Evolutionary conservation across 305 asterid genomes (phyloP).

Genomic region (Lippia alba): DNA sequence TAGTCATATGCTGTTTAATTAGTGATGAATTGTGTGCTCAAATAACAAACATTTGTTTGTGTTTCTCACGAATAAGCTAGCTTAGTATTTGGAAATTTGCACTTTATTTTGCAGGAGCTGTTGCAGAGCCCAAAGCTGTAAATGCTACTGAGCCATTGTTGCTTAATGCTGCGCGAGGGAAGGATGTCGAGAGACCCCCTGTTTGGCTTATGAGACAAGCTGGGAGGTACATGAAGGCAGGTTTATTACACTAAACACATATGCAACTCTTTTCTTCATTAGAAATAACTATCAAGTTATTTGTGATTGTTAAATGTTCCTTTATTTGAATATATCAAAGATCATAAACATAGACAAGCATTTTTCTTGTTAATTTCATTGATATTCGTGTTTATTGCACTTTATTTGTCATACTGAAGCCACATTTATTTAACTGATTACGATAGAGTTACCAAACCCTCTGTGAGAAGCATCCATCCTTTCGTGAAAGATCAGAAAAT

Average conservation of each 20-base stretch:
- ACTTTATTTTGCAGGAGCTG: slow-evolving; percentile 55
- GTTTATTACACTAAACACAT: slow-evolving; percentile 47
- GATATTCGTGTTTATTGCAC: slow-evolving; percentile 21
- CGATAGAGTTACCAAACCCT: slow-evolving; percentile 87
- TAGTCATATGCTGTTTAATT: slow-evolving; percentile 14
- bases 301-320: background rate
- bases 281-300: background rate
- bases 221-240: slow-evolving; percentile 99
- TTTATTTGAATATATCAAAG: slow-evolving; percentile 2
- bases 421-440: slow-evolving; percentile 36
- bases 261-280: slow-evolving; percentile 7
- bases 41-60: background rate
- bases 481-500: slow-evolving; percentile 97
- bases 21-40: background rate
- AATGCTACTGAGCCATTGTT: slow-evolving; percentile 81
- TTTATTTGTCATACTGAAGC: slow-evolving; percentile 30
- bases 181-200: slow-evolving; percentile 94
- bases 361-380: slow-evolving; percentile 12
- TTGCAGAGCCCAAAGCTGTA: slow-evolving; percentile 80
- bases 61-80: slow-evolving; percentile 7
- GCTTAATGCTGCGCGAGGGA: slow-evolving; percentile 86
- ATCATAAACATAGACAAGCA: background rate
- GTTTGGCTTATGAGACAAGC: slow-evolving; percentile 99
- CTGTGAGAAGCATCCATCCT: slow-evolving; percentile 94
- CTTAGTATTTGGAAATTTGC: slow-evolving; percentile 2